Evolutionary conservation across 2,329 filamentous ascomycete species (phyloP).

Genomic region (Drechslerella dactyloides): DNA sequence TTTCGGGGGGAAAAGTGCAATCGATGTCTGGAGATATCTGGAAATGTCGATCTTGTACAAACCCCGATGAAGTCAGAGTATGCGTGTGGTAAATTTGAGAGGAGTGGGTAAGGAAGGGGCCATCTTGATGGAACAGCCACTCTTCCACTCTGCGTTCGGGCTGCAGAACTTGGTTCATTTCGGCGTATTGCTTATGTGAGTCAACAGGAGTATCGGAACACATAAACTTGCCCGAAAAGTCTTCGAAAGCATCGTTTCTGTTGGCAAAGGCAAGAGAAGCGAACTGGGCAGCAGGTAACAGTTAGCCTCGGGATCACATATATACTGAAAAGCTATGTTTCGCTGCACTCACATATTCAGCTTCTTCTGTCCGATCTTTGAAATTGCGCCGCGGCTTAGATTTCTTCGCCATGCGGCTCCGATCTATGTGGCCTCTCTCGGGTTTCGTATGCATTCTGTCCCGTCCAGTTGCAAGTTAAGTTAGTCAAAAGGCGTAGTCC

Average conservation of each 20-base stretch:
- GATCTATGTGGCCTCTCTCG: not conserved
- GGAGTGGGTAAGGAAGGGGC: not conserved
- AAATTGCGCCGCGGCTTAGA: not conserved
- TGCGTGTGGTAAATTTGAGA: slow-evolving; percentile 10
- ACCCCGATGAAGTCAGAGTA: slow-evolving; percentile 5
- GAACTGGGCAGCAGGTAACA: not conserved
- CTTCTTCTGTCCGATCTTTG: not conserved
- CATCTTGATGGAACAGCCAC: slow-evolving; percentile 11
- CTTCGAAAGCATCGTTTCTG: slow-evolving; percentile 7
- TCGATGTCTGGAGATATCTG: slow-evolving; percentile 12
- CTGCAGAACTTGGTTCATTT: slow-evolving; percentile 22
- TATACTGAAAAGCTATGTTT: not conserved
- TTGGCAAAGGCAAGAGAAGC: not conserved
- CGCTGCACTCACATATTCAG: not conserved
- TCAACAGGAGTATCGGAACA: not conserved
- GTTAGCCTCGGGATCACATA: not conserved
- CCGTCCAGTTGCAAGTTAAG: not conserved
- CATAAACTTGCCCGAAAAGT: slow-evolving; percentile 6
- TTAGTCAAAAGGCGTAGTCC: not conserved
- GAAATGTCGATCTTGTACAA: not conserved
- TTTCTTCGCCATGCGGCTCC: not conserved
- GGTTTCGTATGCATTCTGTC: not conserved
- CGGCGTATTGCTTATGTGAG: not conserved
- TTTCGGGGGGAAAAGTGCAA: not conserved
- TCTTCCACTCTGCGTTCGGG: slow-evolving; percentile 2